Percentiles rank a stretch among this genome's conserved stretches.
Evolutionary conservation across 805 yeast species (phyloP).

Genomic region (Hanseniaspora guilliermondii): DNA sequence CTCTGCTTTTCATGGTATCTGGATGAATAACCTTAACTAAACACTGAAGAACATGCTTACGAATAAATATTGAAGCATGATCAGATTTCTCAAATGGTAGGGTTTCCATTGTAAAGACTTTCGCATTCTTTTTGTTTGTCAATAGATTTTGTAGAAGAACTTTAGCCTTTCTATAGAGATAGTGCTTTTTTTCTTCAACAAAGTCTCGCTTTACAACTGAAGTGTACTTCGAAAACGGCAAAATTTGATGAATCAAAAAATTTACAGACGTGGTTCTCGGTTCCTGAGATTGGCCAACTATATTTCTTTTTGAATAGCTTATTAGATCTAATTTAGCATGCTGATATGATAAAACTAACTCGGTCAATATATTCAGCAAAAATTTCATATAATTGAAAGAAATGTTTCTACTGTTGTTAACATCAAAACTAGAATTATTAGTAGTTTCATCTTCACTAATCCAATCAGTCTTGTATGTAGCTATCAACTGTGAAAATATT

Average conservation of each 20-base stretch:
- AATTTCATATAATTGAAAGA: conserved; percentile 57
- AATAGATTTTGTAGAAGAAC: conserved; percentile 49
- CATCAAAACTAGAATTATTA: conserved; percentile 22
- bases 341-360: conserved; percentile 64
- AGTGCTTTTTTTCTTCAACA: conserved; percentile 37
- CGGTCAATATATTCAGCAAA: conserved; percentile 54
- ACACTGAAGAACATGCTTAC: conserved; percentile 63
- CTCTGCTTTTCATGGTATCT: conserved; percentile 42
- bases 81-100: conserved; percentile 34
- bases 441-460: conserved; percentile 27
- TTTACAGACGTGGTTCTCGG: conserved; percentile 71
- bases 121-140: conserved; percentile 18
- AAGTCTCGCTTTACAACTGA: conserved; percentile 17
- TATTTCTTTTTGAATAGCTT: conserved; percentile 53
- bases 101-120: not conserved
- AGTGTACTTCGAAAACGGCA: conserved; percentile 37
- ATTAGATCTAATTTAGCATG: conserved; percentile 72
- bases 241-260: conserved; percentile 60
- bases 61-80: conserved; percentile 56
- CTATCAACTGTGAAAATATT: conserved; percentile 55
- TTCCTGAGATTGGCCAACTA: conserved; percentile 33
- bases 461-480: conserved; percentile 33
- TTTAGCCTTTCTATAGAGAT: conserved; percentile 37
- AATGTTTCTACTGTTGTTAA: conserved; percentile 37
- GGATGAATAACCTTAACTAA: conserved; percentile 33